phyloP scores from a whole-genome alignment of 768 basidiomycete genomes.

The Daedaleopsis sinensis region DNA sequence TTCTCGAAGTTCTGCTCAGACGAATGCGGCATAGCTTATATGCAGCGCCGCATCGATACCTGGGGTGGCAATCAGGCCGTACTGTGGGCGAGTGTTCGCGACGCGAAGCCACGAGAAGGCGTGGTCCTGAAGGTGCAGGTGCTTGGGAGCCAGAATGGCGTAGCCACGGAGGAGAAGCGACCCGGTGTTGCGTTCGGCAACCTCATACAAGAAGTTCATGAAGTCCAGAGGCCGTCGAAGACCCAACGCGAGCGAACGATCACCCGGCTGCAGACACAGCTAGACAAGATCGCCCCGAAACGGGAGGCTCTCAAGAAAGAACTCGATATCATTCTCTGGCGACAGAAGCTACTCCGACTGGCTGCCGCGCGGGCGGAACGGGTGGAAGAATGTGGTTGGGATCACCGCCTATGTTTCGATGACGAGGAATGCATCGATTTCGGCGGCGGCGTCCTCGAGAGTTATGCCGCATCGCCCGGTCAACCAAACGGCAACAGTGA shows the following conservation, averaged over 20 bases:
- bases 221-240: slow-evolving; percentile 39
- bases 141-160: slow-evolving; percentile 4
- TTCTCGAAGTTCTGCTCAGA: slow-evolving; percentile 94
- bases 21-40: slow-evolving; percentile 79
- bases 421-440: slow-evolving; percentile 79
- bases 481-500: slow-evolving; percentile 36
- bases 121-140: slow-evolving; percentile 51
- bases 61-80: slow-evolving; percentile 68
- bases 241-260: slow-evolving; percentile 61
- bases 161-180: slow-evolving; percentile 9
- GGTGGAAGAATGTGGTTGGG: slow-evolving; percentile 85
- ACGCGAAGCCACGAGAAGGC: slow-evolving; percentile 71
- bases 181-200: neutral
- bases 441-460: slow-evolving; percentile 66
- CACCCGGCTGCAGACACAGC: slow-evolving; percentile 50
- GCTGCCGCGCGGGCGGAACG: slow-evolving; percentile 67
- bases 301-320: slow-evolving; percentile 69
- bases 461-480: slow-evolving; percentile 52
- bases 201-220: slow-evolving; percentile 7
- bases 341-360: slow-evolving; percentile 67
- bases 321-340: slow-evolving; percentile 71
- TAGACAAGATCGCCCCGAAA: slow-evolving; percentile 60
- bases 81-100: slow-evolving; percentile 76
- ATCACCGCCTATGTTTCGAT: slow-evolving; percentile 81
- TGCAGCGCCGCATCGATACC: slow-evolving; percentile 63